These are phyloP conservation scores for Huiozyma sinensis DNA, from an alignment of 805 yeast genomes.

Conservation along the genomic window DNA sequence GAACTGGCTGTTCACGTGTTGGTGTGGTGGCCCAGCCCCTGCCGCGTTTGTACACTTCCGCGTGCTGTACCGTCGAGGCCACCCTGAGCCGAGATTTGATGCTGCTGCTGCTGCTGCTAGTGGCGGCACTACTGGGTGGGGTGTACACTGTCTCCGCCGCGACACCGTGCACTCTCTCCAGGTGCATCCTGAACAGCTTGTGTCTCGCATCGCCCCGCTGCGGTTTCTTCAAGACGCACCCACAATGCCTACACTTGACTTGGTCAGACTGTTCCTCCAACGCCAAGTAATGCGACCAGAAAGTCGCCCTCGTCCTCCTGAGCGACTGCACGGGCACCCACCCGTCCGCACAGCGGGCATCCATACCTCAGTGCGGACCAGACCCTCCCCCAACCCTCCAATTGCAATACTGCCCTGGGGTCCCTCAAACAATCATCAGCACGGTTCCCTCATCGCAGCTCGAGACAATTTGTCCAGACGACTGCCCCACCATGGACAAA, in stretches of 20 bases:
- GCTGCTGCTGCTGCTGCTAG: neutral
- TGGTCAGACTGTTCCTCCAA: neutral
- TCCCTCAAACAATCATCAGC: too few species aligned
- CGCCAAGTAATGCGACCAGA: conserved; percentile 11
- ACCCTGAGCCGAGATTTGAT: neutral
- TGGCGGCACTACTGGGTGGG: neutral
- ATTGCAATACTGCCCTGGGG: neutral
- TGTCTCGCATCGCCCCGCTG: neutral
- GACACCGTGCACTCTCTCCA: conserved; percentile 6
- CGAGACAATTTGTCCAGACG: too few species aligned
- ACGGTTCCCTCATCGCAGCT: too few species aligned
- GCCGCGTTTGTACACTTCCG: neutral
- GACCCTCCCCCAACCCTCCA: too few species aligned
- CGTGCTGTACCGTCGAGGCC: neutral
- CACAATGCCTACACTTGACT: conserved; percentile 14
- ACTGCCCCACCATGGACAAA: too few species aligned
- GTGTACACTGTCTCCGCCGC: conserved; percentile 5
- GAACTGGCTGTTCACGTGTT: conserved; percentile 3
- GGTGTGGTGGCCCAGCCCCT: neutral
- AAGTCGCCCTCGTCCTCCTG: conserved; percentile 4
- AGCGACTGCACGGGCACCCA: conserved; percentile 11
- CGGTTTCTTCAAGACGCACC: conserved; percentile 3
- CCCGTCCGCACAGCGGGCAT: conserved; percentile 1
- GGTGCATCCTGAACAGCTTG: conserved; percentile 5
- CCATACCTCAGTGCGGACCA: conserved; percentile 3